Base-by-base conservation (phyloP, 73 alveolate species). In the Loxodes magnus region DNA sequence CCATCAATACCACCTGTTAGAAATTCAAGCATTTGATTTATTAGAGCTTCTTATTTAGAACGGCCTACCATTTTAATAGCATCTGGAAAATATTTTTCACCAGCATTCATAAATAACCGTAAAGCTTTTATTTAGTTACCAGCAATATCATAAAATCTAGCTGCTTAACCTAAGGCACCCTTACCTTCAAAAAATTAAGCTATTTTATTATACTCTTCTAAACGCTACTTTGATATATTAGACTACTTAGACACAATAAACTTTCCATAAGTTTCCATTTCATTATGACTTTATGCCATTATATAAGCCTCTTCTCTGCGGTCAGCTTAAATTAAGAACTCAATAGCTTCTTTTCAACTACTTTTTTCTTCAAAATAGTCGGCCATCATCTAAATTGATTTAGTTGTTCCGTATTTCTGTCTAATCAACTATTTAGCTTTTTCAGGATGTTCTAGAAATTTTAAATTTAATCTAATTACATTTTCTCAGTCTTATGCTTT, bases 11-110 rank as follows among this genome's bases (percentile, higher is more conserved):
- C 95, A 23, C 95, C 99, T 56, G 79, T 60, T 35, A 93, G 57
- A 57, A 83, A 93, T 52, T 93, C 99, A 27, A 86, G 85, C 26
- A 93, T 68, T 54, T 87, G 89, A 63, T 85, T 84, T 29, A 84
- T 68, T 36, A 93, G 76, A 27, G 79, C 77, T n/a, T 93, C 99
- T 36, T 80, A 79, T 66, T 82, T 89, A 28, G 71, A 84, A 68
- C 91, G 82, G 0, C 95, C 92, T 0, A 90, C 99, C 90, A 93
- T 82, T 52, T 93, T 96, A 33, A 93, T 87, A 80, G 93, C 85
- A 56, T 88, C 95, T 53, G 87, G 91, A 27, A 85, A 83, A 57
- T 66, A 87, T 54, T 65, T 64, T 38, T 93, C 99, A 23, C 96
- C 93, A 35, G 95, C 95, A 28, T 75, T 56, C 53, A 85, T 89